Conservation (phyloP, 2,329 filamentous ascomycete species). For the Lasiodiplodia citricola region DNA sequence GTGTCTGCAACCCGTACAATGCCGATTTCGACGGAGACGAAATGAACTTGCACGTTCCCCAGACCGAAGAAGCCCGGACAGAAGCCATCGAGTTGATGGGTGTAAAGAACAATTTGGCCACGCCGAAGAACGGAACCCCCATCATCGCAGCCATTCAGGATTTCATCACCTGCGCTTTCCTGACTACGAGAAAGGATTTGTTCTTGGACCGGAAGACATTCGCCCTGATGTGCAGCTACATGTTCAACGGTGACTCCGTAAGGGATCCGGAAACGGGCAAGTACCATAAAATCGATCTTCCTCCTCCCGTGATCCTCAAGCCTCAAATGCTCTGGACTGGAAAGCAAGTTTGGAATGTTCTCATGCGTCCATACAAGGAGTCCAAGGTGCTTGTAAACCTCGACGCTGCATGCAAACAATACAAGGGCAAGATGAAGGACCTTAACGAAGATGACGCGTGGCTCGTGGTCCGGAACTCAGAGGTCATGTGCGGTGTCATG, state of each 20-base stretch:
- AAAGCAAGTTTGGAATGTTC: slow-evolving; percentile 91
- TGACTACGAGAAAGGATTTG: slow-evolving; percentile 88
- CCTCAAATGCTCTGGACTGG: slow-evolving; percentile 92
- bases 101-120: slow-evolving; percentile 93
- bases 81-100: slow-evolving; percentile 98
- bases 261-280: slow-evolving; percentile 53
- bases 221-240: slow-evolving; percentile 87
- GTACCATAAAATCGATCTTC: slow-evolving; percentile 75
- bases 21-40: slow-evolving; percentile 99
- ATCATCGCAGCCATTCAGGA: slow-evolving; percentile 99
- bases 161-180: slow-evolving; percentile 94
- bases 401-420: slow-evolving; percentile 89
- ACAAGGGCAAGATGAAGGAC: slow-evolving; percentile 75
- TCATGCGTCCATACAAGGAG: slow-evolving; percentile 87
- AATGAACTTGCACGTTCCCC: slow-evolving; percentile 98
- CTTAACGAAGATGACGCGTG: slow-evolving; percentile 78
- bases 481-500: slow-evolving; percentile 97
- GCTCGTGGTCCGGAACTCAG: slow-evolving; percentile 92
- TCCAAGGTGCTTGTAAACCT: slow-evolving; percentile 86
- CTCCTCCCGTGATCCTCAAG: slow-evolving; percentile 84
- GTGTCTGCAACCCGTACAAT: slow-evolving; percentile 97
- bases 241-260: slow-evolving; percentile 75
- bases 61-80: slow-evolving; percentile 93
- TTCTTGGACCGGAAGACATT: slow-evolving; percentile 92
- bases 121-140: slow-evolving; percentile 95